Evolutionary conservation across 1,139 yeast genomes (phyloP), one percentile per base, ranked within the genome.

Genomic region (Yamadazyma sp.): DNA sequence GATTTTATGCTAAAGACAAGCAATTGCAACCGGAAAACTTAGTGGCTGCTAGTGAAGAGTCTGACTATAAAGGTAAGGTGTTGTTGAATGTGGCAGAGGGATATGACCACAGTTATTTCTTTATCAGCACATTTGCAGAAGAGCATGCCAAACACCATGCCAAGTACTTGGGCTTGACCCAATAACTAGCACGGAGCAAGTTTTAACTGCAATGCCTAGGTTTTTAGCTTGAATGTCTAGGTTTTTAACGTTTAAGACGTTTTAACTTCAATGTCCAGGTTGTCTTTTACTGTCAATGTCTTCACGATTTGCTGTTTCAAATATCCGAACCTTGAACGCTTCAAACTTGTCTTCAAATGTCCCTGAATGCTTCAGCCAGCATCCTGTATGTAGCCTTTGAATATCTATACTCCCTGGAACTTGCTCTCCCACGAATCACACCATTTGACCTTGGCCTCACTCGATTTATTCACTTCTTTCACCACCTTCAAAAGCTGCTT

Each of bases 61-160:
- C 85, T 1, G 60, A 63, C 9, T 82, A 82, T 64, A 78, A 77
- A 41, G 86, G 81, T 3, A 72, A 78, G 39, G 71, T 90, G 43
- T 69, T 76, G 33, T 61, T 87, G 42, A 67, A 80, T 27, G 58
- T 80, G 34, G 96, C 78, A 21, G 90, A 86, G 3, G 96, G 92
- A 2, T 90, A 82, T 56, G 97, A 92, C 56, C 98, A 92, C 57
- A 83, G 90, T 37, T 92, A 90, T 66, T 92, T 77, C 61, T 92
- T 89, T 60, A 76, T 92, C 44, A 76, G 94, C 41, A 64, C 88
- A 0, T 90, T 89, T 60, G 86, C 85, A 17, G 85, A 78, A 43
- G 88, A 82, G 33, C 97, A 92, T 57, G 89, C 95, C 32, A 78
- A 76, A 47, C 92, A 82, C 59, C 97, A 92, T 55, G 95, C 95